Evolutionary conservation across 2,329 filamentous ascomycete genomes (phyloP).

Genomic region (Epichloe hybrida): DNA sequence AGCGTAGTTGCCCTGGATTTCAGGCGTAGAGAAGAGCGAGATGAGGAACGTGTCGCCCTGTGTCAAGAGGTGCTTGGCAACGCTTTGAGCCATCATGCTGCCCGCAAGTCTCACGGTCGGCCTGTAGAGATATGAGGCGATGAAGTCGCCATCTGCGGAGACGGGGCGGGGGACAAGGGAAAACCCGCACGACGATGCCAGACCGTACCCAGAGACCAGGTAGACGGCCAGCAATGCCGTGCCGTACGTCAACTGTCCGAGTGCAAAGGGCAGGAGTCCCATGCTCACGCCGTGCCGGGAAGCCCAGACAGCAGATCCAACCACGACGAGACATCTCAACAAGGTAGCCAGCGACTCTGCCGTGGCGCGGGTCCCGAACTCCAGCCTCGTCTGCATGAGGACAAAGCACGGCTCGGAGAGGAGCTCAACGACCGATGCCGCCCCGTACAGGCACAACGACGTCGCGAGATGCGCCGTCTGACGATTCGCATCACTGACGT

Average conservation of each 20-base stretch:
- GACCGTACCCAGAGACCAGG: slow-evolving; percentile 39
- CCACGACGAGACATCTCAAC: slow-evolving; percentile 61
- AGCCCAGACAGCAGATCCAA: slow-evolving; percentile 54
- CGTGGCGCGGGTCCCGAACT: slow-evolving; percentile 65
- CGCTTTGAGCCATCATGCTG: slow-evolving; percentile 77
- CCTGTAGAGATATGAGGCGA: slow-evolving; percentile 50
- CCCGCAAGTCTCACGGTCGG: slow-evolving; percentile 58
- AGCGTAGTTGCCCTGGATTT: slow-evolving; percentile 87
- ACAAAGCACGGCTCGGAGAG: slow-evolving; percentile 81
- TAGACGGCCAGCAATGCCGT: slow-evolving; percentile 58
- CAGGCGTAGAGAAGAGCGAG: slow-evolving; percentile 58
- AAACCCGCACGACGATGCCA: slow-evolving; percentile 48
- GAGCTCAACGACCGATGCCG: slow-evolving; percentile 57
- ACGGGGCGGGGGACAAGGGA: slow-evolving; percentile 46
- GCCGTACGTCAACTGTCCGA: slow-evolving; percentile 73
- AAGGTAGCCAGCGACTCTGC: slow-evolving; percentile 79
- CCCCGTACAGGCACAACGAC: slow-evolving; percentile 40
- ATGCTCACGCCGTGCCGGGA: slow-evolving; percentile 34
- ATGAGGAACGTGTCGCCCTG: slow-evolving; percentile 90
- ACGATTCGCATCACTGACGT: slow-evolving; percentile 30
- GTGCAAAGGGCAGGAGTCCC: slow-evolving; percentile 76
- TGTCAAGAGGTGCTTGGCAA: slow-evolving; percentile 85
- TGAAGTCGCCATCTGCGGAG: slow-evolving; percentile 24
- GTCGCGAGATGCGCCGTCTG: slow-evolving; percentile 49
- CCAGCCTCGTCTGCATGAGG: slow-evolving; percentile 66